phyloP scores from a whole-genome alignment of 2,329 filamentous ascomycete species.

The Penicillium fuscoglaucum region DNA sequence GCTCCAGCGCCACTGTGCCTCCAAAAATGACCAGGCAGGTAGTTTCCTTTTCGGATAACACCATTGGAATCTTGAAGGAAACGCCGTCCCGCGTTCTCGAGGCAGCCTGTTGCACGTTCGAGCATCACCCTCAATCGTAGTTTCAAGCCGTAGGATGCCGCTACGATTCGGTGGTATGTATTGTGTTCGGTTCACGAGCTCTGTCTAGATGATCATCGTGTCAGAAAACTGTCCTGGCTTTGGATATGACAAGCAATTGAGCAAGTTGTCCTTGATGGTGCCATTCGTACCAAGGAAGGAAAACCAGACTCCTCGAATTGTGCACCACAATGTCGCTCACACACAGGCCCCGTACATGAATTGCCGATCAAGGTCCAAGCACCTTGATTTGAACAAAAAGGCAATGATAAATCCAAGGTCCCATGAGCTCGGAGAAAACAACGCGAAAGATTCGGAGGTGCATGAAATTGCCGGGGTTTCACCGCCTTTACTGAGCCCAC shows the following conservation, averaged over 20 bases:
- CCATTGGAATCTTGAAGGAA: constrained; percentile 44
- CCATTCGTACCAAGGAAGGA: constrained; percentile 20
- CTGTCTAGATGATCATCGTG: constrained; percentile 1
- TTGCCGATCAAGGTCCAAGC: background rate
- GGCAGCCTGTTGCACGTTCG: constrained; percentile 52
- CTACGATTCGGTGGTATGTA: constrained; percentile 21
- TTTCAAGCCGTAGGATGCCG: constrained; percentile 30
- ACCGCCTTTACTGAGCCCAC: constrained; percentile 31
- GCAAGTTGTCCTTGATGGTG: constrained; percentile 20
- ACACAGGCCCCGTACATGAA: background rate
- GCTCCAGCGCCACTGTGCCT: constrained; percentile 32
- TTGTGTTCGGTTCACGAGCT: constrained; percentile 27
- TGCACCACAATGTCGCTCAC: background rate
- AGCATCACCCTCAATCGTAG: constrained; percentile 49
- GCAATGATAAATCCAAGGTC: constrained; percentile 1
- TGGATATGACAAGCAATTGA: background rate
- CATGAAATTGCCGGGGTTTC: constrained; percentile 29
- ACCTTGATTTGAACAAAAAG: background rate
- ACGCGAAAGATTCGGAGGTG: constrained; percentile 27
- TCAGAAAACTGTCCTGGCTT: constrained; percentile 6
- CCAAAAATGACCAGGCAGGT: constrained; percentile 41
- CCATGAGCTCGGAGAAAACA: constrained; percentile 19
- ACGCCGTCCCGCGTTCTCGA: constrained; percentile 52
- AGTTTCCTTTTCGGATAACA: constrained; percentile 38
- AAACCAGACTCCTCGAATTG: background rate